Conservation (phyloP, 352 stramenopile genomes). For the Lagenidium giganteum region DNA sequence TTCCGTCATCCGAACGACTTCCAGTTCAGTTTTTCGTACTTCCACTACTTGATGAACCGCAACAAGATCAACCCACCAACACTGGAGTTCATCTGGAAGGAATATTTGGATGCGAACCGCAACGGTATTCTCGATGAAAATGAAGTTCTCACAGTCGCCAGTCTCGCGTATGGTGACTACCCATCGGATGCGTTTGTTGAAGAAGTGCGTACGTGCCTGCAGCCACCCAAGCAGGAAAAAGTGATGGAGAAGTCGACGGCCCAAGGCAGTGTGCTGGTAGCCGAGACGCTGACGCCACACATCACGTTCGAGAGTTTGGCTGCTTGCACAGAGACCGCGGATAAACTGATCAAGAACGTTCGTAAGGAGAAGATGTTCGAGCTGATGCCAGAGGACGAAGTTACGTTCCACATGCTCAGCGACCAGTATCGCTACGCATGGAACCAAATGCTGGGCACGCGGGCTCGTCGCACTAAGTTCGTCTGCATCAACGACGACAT, state of each 20-base stretch:
- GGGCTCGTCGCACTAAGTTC: constrained; percentile 91
- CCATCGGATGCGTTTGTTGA: constrained; percentile 63
- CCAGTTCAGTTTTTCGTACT: constrained; percentile 95
- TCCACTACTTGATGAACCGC: constrained; percentile 91
- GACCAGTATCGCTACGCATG: constrained; percentile 89
- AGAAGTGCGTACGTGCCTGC: constrained; percentile 59
- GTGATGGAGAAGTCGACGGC: constrained; percentile 54
- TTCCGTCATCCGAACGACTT: constrained; percentile 92
- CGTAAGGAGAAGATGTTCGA: constrained; percentile 53
- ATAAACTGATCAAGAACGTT: constrained; percentile 60
- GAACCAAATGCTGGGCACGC: constrained; percentile 90
- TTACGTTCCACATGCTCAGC: constrained; percentile 95
- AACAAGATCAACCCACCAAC: constrained; percentile 73
- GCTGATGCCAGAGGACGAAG: constrained; percentile 76
- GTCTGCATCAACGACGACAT: constrained; percentile 97
- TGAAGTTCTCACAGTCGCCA: constrained; percentile 87
- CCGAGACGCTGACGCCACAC: constrained; percentile 70
- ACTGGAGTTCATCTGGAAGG: constrained; percentile 73
- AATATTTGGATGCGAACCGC: constrained; percentile 89
- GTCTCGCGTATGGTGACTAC: constrained; percentile 69
- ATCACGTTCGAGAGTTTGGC: constrained; percentile 62
- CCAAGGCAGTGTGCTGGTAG: constrained; percentile 53
- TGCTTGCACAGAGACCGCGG: constrained; percentile 36
- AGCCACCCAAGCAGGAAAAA: constrained; percentile 68
- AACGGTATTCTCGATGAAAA: constrained; percentile 90